A percentile compares a stretch with the other conserved stretches of the same genome.
These are phyloP conservation scores for Aspergillus calidoustus DNA, from an alignment of 2,329 filamentous ascomycete species.

Conservation along the genomic window DNA sequence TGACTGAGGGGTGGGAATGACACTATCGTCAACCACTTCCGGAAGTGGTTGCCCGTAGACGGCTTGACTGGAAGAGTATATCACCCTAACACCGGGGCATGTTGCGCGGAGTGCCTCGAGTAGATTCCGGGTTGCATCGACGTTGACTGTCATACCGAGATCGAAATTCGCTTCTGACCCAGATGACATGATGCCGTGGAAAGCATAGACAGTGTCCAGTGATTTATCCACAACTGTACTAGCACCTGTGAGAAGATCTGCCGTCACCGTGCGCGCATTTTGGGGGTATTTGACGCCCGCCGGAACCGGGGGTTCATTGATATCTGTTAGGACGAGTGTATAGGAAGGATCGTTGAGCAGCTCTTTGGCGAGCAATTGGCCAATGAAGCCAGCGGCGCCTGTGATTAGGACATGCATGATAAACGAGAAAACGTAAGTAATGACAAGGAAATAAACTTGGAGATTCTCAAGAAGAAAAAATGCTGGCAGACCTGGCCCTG, in stretches of 20 bases:
- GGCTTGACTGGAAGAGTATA: slow-evolving; percentile 67
- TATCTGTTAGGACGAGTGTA: slow-evolving; percentile 61
- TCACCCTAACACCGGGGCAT: slow-evolving; percentile 60
- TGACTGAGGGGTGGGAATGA: slow-evolving; percentile 63
- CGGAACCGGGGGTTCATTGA: slow-evolving; percentile 58
- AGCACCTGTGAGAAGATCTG: slow-evolving; percentile 57
- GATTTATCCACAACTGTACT: slow-evolving; percentile 45
- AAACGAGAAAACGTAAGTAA: background rate
- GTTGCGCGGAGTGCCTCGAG: slow-evolving; percentile 57
- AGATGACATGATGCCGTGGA: slow-evolving; percentile 71
- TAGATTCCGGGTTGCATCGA: slow-evolving; percentile 61
- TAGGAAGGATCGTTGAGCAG: slow-evolving; percentile 56
- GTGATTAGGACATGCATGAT: slow-evolving; percentile 63
- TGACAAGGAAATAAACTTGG: background rate
- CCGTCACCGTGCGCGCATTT: slow-evolving; percentile 56
- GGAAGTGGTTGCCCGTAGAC: slow-evolving; percentile 66
- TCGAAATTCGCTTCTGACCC: slow-evolving; percentile 66
- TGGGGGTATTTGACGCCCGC: slow-evolving; percentile 53
- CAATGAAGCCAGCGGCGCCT: slow-evolving; percentile 67
- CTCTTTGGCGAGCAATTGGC: slow-evolving; percentile 62
- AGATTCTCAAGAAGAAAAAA: background rate
- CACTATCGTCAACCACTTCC: slow-evolving; percentile 54
- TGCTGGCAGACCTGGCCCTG: background rate
- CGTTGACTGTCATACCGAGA: slow-evolving; percentile 63
- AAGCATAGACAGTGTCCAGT: slow-evolving; percentile 61